A percentile compares a stretch with the other conserved stretches of the same genome.
These are phyloP conservation scores for Paxillus rubicundulus DNA, from an alignment of 768 basidiomycete species.

Conservation along the genomic window DNA sequence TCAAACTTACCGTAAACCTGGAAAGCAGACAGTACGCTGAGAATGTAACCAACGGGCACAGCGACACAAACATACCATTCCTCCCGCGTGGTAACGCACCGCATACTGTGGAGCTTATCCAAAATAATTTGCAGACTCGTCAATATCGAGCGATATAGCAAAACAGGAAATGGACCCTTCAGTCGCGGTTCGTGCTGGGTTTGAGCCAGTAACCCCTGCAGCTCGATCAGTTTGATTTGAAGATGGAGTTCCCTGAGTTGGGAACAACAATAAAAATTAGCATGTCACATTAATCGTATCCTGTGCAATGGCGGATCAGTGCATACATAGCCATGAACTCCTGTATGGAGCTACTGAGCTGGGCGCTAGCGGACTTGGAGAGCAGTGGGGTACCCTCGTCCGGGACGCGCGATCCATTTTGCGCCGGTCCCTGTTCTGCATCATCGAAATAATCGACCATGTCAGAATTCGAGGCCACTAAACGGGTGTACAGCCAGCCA, in stretches of 20 bases:
- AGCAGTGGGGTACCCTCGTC: slow-evolving; percentile 33
- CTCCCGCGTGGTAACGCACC: slow-evolving; percentile 93
- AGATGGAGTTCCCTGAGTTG: slow-evolving; percentile 84
- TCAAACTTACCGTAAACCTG: slow-evolving; percentile 67
- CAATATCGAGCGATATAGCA: slow-evolving; percentile 79
- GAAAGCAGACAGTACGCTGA: slow-evolving; percentile 2
- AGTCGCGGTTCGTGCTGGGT: slow-evolving; percentile 91
- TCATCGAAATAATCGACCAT: slow-evolving; percentile 45
- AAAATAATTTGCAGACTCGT: slow-evolving; percentile 82
- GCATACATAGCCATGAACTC: slow-evolving; percentile 92
- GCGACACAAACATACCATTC: slow-evolving; percentile 65
- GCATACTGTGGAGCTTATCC: slow-evolving; percentile 91
- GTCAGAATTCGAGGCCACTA: slow-evolving; percentile 86
- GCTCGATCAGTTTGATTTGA: slow-evolving; percentile 84
- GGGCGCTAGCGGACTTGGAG: slow-evolving; percentile 38
- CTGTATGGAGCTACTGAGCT: slow-evolving; percentile 62
- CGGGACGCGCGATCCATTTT: slow-evolving; percentile 3
- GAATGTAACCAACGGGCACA: slow-evolving; percentile 1
- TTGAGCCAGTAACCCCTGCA: slow-evolving; percentile 82
- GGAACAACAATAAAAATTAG: slow-evolving; percentile 4
- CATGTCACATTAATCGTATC: neutral
- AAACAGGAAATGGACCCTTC: slow-evolving; percentile 92
- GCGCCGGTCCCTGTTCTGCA: slow-evolving; percentile 5
- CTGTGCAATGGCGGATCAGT: neutral
- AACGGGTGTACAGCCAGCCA: slow-evolving; percentile 90